Evolutionary conservation across 192 early-diverging fungal species (phyloP).

Genomic region (Podila horticola): DNA sequence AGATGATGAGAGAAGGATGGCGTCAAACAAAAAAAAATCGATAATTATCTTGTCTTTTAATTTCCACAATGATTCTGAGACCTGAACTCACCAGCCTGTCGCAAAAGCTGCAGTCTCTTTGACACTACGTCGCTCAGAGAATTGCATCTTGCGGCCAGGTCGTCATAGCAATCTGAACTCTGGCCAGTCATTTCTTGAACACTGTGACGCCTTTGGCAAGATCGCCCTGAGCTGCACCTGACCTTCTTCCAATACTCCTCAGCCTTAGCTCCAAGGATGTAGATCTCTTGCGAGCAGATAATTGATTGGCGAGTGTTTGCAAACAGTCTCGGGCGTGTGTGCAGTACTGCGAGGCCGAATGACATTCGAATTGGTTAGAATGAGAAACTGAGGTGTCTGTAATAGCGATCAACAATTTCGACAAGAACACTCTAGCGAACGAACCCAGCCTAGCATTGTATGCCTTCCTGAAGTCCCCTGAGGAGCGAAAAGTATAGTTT

Average conservation of each 20-base stretch:
- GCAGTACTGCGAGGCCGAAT: no score
- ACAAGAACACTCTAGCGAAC: no score
- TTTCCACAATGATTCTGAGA: background rate
- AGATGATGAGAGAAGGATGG: no score
- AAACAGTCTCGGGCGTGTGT: conserved; percentile 32
- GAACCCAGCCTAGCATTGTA: no score
- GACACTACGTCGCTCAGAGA: background rate
- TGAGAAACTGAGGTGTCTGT: no score
- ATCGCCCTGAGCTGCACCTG: background rate
- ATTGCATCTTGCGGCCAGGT: conserved; percentile 8
- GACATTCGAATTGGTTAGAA: no score
- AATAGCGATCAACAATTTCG: no score
- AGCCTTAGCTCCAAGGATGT: conserved; percentile 24
- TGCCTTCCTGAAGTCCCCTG: no score
- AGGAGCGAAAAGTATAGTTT: no score
- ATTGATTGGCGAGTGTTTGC: conserved; percentile 37
- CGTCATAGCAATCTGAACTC: conserved; percentile 7
- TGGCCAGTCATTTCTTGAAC: conserved; percentile 25
- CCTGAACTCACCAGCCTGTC: background rate
- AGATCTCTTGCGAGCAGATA: conserved; percentile 19
- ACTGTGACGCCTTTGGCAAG: conserved; percentile 7
- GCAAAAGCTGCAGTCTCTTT: background rate
- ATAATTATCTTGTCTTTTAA: background rate
- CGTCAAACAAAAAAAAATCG: background rate
- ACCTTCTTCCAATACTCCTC: conserved; percentile 15